phyloP scores from a whole-genome alignment of 2,329 filamentous ascomycete genomes.

The Nemania abortiva region DNA sequence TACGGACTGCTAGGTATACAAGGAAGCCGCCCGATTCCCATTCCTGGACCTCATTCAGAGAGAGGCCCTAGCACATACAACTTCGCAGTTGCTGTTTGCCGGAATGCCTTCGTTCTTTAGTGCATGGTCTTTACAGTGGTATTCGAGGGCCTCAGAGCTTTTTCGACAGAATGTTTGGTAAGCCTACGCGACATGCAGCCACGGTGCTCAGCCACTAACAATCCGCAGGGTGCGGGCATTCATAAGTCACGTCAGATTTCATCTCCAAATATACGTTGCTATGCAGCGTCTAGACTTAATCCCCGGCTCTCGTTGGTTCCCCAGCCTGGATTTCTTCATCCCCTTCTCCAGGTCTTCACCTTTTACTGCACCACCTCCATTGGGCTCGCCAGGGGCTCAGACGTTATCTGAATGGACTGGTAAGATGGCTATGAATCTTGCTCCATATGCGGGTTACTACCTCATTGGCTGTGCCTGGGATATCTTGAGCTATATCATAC shows the following conservation, averaged over 20 bases:
- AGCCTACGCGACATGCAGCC: slow-evolving; percentile 23
- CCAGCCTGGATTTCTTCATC: slow-evolving; percentile 63
- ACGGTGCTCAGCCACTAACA: slow-evolving; percentile 31
- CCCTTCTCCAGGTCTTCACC: slow-evolving; percentile 66
- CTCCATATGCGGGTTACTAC: slow-evolving; percentile 63
- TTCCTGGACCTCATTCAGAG: slow-evolving; percentile 59
- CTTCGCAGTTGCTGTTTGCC: slow-evolving; percentile 51
- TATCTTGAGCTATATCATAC: slow-evolving; percentile 54
- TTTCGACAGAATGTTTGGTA: slow-evolving; percentile 46
- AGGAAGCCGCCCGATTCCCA: slow-evolving; percentile 61
- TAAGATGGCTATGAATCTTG: slow-evolving; percentile 56
- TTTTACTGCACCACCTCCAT: slow-evolving; percentile 60
- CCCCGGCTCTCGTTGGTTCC: slow-evolving; percentile 57
- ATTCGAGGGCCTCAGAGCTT: slow-evolving; percentile 39
- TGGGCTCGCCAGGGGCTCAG: slow-evolving; percentile 53
- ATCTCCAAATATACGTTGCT: slow-evolving; percentile 65
- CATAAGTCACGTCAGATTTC: slow-evolving; percentile 59
- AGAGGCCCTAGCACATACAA: slow-evolving; percentile 53
- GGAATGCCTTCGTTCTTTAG: slow-evolving; percentile 58
- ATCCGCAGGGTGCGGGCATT: slow-evolving; percentile 42
- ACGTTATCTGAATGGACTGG: slow-evolving; percentile 60
- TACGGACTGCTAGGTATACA: slow-evolving; percentile 60
- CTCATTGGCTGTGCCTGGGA: slow-evolving; percentile 57
- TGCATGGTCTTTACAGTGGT: slow-evolving; percentile 51
- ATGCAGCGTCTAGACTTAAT: slow-evolving; percentile 65